These are phyloP conservation scores for Moesziomyces globuligerus DNA, from an alignment of 1,284 basidiomycete genomes.

Conservation along the genomic window DNA sequence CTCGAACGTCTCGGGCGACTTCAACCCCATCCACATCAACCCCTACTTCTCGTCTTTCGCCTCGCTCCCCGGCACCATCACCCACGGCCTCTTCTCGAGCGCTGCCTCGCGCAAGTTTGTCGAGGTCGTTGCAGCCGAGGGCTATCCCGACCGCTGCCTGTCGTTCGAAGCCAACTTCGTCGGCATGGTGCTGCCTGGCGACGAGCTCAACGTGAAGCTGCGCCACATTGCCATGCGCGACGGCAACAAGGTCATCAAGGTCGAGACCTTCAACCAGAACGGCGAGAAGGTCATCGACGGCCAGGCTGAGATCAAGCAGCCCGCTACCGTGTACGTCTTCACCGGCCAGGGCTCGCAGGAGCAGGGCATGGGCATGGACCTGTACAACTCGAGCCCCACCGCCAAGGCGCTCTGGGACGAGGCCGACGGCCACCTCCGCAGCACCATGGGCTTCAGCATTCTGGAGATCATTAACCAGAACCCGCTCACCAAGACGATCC, in stretches of 20 bases:
- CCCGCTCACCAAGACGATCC: constrained; percentile 78
- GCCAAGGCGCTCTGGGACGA: constrained; percentile 97
- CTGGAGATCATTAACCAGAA: constrained; percentile 78
- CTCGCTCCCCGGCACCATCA: constrained; percentile 92
- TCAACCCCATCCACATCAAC: constrained; percentile 97
- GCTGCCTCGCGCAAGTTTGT: constrained; percentile 92
- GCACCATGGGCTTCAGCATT: constrained; percentile 95
- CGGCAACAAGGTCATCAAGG: constrained; percentile 80
- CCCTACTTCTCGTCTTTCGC: constrained; percentile 97
- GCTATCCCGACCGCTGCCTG: constrained; percentile 79
- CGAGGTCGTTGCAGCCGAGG: constrained; percentile 92
- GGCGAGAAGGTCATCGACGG: constrained; percentile 93
- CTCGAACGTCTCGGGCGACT: constrained; percentile 94
- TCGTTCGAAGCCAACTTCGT: constrained; percentile 74
- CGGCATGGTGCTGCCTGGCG: constrained; percentile 96
- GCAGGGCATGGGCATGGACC: constrained; percentile 98
- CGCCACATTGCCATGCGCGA: constrained; percentile 60
- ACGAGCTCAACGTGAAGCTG: constrained; percentile 86
- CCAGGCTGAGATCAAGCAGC: constrained; percentile 88
- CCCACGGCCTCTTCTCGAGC: constrained; percentile 96
- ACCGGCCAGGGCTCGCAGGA: constrained; percentile 99
- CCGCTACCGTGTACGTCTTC: constrained; percentile 88
- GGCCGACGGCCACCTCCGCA: constrained; percentile 89
- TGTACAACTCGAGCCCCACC: constrained; percentile 90
- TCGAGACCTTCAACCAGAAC: constrained; percentile 84